A percentile compares a stretch with the other conserved stretches of the same genome.
Evolutionary conservation across 2,329 filamentous ascomycete genomes (phyloP).

Genomic region (Phaeophleospora eucalypticola): DNA sequence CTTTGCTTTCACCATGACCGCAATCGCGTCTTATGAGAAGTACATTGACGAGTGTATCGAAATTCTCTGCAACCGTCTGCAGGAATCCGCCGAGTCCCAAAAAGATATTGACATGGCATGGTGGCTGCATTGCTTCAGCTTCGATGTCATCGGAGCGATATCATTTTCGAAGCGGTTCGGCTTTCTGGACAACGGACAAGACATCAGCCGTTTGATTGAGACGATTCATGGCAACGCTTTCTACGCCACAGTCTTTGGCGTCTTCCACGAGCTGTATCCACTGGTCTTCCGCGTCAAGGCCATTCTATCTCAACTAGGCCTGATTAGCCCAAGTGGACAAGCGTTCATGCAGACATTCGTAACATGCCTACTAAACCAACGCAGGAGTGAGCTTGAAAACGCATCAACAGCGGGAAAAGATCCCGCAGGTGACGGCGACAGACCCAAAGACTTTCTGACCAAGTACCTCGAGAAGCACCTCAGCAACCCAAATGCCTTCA

Average conservation of each 20-base stretch:
- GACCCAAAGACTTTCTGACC: conserved; percentile 30
- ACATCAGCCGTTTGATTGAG: too few species aligned
- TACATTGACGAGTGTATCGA: conserved; percentile 17
- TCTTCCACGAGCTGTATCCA: too few species aligned
- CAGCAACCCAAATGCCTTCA: conserved; percentile 25
- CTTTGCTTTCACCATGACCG: conserved; percentile 15
- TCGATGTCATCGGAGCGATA: conserved; percentile 43
- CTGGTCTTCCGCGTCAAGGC: too few species aligned
- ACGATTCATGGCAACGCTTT: too few species aligned
- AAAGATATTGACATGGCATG: conserved; percentile 16
- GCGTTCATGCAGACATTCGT: too few species aligned
- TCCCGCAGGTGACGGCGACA: neutral
- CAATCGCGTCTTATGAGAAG: conserved; percentile 13
- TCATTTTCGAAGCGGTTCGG: conserved; percentile 37
- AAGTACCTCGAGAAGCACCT: conserved; percentile 33
- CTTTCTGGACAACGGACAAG: conserved; percentile 29
- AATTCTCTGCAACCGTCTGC: conserved; percentile 13
- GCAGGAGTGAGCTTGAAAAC: too few species aligned
- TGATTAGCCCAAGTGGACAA: too few species aligned
- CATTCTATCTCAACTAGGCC: too few species aligned
- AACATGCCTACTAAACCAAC: too few species aligned
- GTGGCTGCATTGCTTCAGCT: conserved; percentile 36
- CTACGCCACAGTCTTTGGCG: too few species aligned
- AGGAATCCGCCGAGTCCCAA: conserved; percentile 10
- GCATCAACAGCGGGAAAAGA: too few species aligned